phyloP scores from a whole-genome alignment of 768 basidiomycete species.

The Tricholoma terreum region DNA sequence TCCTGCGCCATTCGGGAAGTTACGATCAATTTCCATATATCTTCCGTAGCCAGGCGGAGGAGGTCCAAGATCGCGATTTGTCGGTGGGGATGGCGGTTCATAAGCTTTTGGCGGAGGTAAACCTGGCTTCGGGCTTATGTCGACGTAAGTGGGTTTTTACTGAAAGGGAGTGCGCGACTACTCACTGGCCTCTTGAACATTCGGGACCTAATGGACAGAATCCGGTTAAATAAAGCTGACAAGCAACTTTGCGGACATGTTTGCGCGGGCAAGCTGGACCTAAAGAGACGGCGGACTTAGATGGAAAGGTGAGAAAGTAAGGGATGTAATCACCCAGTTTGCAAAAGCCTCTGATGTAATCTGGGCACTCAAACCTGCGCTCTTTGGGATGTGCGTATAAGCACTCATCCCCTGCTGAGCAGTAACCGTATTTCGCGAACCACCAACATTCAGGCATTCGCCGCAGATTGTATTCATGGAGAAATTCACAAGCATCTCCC shows the following conservation, averaged over 20 bases:
- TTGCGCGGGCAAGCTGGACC: constrained; percentile 89
- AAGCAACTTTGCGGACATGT: constrained; percentile 88
- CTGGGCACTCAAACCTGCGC: constrained; percentile 88
- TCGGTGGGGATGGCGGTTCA: constrained; percentile 71
- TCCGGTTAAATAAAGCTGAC: constrained; percentile 87
- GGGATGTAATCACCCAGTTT: constrained; percentile 66
- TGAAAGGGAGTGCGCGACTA: constrained; percentile 15
- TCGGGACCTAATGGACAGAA: constrained; percentile 91
- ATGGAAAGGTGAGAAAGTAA: background rate
- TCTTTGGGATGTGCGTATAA: constrained; percentile 95
- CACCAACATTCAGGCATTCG: constrained; percentile 99
- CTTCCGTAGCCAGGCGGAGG: constrained; percentile 91
- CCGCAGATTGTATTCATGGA: constrained; percentile 97
- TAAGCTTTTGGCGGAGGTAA: constrained; percentile 25
- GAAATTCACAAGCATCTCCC: constrained; percentile 95
- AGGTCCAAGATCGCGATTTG: constrained; percentile 78
- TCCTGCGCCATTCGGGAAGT: constrained; percentile 24
- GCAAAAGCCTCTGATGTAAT: constrained; percentile 95
- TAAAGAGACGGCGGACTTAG: constrained; percentile 24
- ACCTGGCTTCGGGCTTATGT: constrained; percentile 60
- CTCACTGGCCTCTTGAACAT: constrained; percentile 87
- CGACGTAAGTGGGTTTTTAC: background rate
- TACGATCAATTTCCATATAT: constrained; percentile 73
- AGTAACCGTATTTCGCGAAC: constrained; percentile 97
- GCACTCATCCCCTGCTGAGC: constrained; percentile 95